Conservation (phyloP, 2,329 filamentous ascomycete species). For the Curvularia verruculosa region DNA sequence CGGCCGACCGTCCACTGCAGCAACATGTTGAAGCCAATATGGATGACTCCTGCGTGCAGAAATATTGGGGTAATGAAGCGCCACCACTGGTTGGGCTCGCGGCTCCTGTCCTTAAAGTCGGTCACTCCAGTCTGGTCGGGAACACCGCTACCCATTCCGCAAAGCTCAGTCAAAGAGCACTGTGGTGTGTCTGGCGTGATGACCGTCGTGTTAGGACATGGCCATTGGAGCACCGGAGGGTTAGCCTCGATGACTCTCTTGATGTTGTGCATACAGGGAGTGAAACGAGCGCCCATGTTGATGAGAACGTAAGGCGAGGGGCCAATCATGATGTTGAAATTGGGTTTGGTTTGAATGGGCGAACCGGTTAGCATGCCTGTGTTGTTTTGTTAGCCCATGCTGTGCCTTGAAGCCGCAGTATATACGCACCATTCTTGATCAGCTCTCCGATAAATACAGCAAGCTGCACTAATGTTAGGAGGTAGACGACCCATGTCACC, state of each 20-base stretch:
- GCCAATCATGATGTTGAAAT: conserved; percentile 97
- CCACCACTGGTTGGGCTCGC: conserved; percentile 91
- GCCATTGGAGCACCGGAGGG: conserved; percentile 63
- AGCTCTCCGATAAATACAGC: conserved; percentile 89
- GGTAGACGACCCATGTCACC: conserved; percentile 81
- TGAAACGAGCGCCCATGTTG: conserved; percentile 94
- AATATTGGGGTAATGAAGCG: conserved; percentile 97
- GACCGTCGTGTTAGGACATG: conserved; percentile 75
- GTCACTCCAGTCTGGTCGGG: conserved; percentile 65
- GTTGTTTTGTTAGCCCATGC: conserved; percentile 11
- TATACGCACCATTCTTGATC: conserved; percentile 74
- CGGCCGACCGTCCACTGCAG: conserved; percentile 87
- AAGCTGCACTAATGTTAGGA: conserved; percentile 76
- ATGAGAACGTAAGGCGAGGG: conserved; percentile 89
- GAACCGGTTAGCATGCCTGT: conserved; percentile 77
- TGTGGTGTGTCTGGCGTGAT: conserved; percentile 61
- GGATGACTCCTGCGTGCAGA: conserved; percentile 89
- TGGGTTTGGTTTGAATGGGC: conserved; percentile 77
- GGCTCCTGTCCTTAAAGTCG: conserved; percentile 60
- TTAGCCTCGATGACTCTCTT: conserved; percentile 63
- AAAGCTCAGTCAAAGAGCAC: conserved; percentile 80
- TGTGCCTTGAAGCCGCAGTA: neutral
- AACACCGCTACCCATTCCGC: conserved; percentile 78
- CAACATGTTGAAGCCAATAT: conserved; percentile 94
- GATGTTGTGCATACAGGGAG: conserved; percentile 92